Evolutionary conservation across 192 early-diverging fungal genomes (phyloP), one percentile per base, ranked within the genome.

Genomic region (Obelidium mucronatum): DNA sequence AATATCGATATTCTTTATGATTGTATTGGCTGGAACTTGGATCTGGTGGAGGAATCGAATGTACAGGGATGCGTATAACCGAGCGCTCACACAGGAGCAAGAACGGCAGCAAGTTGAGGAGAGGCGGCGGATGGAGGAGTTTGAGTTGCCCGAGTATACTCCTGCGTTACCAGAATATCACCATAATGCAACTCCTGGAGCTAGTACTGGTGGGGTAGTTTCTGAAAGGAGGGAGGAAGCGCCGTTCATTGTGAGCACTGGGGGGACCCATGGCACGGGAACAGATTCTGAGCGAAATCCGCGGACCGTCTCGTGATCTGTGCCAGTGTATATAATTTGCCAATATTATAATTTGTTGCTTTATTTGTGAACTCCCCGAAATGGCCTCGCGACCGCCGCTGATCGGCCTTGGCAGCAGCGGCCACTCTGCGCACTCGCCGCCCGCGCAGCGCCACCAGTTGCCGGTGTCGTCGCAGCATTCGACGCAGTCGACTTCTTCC

Each of bases 91-190:
- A 35, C 28, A 34, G 63, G 63, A 26, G 63, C 24, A 33, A 40
- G 1, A 34, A 37, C 30, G 17, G 34, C 19, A 13, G 34, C 63
- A 24, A 8, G 8, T 65, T 17, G 63, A 30, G 13, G 24, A 59
- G 26, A 59, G 24, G 24, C 24, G 56, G 26, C 24, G 56, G 22
- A 13, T 17, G 37, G 63, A 65, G 37, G 31, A 34, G 17, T 17
- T 65, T 30, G 66, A 68, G 30, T 52, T 68, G 28, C 66, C 66
- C 4, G 42, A 22, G 39, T 68, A 68, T 30, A 15, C 66, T 48
- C 66, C 66, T 6, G 17, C 5, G 39, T 6, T 30, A 1, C 66
- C 66, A 30, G 66, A 51, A 19, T 68, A 68, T 68, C 22, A 28
- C 24, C 17, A 58, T 8, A 31, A 58, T 8, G n/a, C n/a, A n/a